Conservation (phyloP, 176 grass and related monocot genomes). For the Eleusine coracana region DNA sequence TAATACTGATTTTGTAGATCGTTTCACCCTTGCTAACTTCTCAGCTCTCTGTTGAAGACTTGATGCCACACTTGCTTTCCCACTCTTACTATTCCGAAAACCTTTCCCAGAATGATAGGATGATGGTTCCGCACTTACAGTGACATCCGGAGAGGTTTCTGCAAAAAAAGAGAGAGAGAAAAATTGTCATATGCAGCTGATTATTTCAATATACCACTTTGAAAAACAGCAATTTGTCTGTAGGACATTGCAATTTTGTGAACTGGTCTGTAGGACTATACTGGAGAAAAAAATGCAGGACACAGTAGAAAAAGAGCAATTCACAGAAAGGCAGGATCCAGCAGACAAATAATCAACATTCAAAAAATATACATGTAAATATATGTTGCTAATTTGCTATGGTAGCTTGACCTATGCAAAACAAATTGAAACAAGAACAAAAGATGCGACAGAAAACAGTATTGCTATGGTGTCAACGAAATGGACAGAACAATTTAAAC, state of each 20-base stretch:
- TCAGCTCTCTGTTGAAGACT: constrained; percentile 40
- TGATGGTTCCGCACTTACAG: constrained; percentile 33
- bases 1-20: constrained; percentile 27
- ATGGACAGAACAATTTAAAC: no score
- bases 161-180: constrained; percentile 6
- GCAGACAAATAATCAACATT: not conserved
- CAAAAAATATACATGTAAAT: not conserved
- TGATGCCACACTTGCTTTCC: constrained; percentile 29
- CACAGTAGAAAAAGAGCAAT: not conserved
- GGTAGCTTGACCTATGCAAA: not conserved
- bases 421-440: not conserved
- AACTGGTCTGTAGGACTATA: not conserved
- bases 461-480: not conserved
- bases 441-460: not conserved
- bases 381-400: not conserved
- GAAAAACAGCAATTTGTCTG: not conserved
- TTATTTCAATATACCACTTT: constrained; percentile 11
- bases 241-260: not conserved
- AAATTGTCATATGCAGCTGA: constrained; percentile 22
- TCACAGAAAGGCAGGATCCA: not conserved
- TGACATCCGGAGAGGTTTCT: constrained; percentile 58
- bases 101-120: constrained; percentile 53
- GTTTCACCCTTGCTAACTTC: constrained; percentile 45
- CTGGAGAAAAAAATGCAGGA: not conserved
- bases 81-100: constrained; percentile 18